phyloP scores from a whole-genome alignment of 225 moss, liverwort and hornwort species.

The Takakia lepidozioides region DNA sequence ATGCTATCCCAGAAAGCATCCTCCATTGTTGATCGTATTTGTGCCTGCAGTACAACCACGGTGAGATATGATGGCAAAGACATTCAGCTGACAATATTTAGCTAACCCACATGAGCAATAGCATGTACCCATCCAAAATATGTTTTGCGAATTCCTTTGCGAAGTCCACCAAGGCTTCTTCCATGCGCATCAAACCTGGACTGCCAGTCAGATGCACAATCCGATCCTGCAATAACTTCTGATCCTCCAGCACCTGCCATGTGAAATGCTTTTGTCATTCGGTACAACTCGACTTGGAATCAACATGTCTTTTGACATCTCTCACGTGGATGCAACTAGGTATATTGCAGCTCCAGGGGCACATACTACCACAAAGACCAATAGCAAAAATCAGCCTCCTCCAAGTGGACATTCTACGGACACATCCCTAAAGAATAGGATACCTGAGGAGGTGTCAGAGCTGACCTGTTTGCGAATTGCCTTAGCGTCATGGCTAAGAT shows the following conservation, averaged over 20 bases:
- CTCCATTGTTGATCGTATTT: slow-evolving; percentile 84
- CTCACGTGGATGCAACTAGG: too few relatives aligned
- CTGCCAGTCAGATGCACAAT: slow-evolving; percentile 63
- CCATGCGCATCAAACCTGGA: slow-evolving; percentile 78
- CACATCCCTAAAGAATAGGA: too few relatives aligned
- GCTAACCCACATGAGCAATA: background rate
- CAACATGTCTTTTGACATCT: too few relatives aligned
- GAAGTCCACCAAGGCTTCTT: slow-evolving; percentile 66
- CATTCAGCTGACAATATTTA: background rate
- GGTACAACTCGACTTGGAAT: background rate
- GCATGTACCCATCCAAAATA: too few relatives aligned
- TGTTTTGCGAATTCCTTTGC: too few relatives aligned
- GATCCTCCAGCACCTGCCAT: slow-evolving; percentile 55
- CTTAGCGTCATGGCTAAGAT: slow-evolving; percentile 38
- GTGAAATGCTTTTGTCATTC: background rate
- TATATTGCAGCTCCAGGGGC: too few relatives aligned
- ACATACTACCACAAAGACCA: too few relatives aligned
- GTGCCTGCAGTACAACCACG: slow-evolving; percentile 32
- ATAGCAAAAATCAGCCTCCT: background rate
- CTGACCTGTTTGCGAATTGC: slow-evolving; percentile 52
- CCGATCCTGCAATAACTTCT: slow-evolving; percentile 49
- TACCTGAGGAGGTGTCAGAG: too few relatives aligned
- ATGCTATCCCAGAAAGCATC: slow-evolving; percentile 92
- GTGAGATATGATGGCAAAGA: too few relatives aligned
- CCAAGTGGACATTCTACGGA: too few relatives aligned